A percentile compares a stretch with the other conserved stretches of the same genome.
These are phyloP conservation scores for Haberlea rhodopensis DNA, from an alignment of 257 asterid genomes.

Conservation along the genomic window DNA sequence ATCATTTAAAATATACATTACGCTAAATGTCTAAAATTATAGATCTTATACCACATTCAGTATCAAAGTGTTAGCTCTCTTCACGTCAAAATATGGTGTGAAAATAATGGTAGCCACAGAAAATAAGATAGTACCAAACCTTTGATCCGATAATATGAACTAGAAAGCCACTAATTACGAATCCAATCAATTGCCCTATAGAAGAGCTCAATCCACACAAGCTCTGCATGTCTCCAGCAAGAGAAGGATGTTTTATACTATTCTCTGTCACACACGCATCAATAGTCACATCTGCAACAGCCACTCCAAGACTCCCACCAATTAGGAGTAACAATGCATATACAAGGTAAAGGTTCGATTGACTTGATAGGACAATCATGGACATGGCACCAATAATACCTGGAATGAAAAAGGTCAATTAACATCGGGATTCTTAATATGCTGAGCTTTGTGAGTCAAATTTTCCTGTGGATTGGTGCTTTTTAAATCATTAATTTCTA, in stretches of 20 bases:
- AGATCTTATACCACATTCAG: constrained; percentile 5
- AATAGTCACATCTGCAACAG: constrained; percentile 83
- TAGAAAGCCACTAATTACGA: constrained; percentile 60
- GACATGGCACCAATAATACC: constrained; percentile 46
- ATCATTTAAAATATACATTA: constrained; percentile 10
- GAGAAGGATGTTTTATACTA: constrained; percentile 74
- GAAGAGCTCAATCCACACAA: constrained; percentile 80
- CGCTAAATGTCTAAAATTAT: background rate
- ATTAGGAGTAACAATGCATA: constrained; percentile 61
- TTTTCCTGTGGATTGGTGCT: too few species aligned
- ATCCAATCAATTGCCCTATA: constrained; percentile 71
- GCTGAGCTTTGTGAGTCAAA: too few species aligned
- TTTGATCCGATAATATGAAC: constrained; percentile 71
- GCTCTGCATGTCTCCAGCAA: constrained; percentile 94
- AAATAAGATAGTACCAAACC: constrained; percentile 37
- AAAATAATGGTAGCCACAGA: background rate
- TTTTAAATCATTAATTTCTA: too few species aligned
- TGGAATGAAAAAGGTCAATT: constrained; percentile 30
- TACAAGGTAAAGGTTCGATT: constrained; percentile 52
- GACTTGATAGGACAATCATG: constrained; percentile 47
- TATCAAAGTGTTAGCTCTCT: background rate
- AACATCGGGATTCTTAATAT: too few species aligned
- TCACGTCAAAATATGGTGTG: background rate
- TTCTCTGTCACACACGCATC: constrained; percentile 97
- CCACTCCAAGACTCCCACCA: constrained; percentile 83